Evolutionary conservation across 2,329 filamentous ascomycete species (phyloP), one percentile per base, ranked within the genome.

Genomic region (Aureobasidium sp.): DNA sequence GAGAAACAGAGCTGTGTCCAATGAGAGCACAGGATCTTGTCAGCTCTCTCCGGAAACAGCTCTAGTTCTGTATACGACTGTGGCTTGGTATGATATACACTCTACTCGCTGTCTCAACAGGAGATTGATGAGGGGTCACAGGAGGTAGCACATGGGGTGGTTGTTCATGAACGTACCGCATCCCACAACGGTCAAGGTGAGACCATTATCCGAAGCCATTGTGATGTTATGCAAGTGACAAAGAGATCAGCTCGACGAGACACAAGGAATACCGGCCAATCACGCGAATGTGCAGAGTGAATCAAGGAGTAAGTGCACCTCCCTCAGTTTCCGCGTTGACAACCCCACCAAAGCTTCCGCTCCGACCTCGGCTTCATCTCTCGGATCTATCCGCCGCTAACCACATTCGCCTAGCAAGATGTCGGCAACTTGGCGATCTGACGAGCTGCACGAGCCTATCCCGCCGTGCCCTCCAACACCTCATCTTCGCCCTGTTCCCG

Each of bases 121-220:
- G n/a, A n/a, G n/a, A n/a, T n/a, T n/a, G n/a, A 37, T 37, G 15
- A 37, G 34, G 20, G 12, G 34, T 15, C 15, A 15, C 6, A 15
- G 8, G 15, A 0, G 13, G 15, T 15, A 37, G 41, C 41, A 44
- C 20, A 44, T 20, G 20, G 41, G 10, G 20, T 24, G 41, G 12
- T 26, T 29, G 50, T 37, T 27, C 32, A 12, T 39, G 20, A 39
- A 59, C 32, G 37, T 82, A 89, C 89, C 90, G 75, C 89, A 94
- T 69, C 91, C 91, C 63, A 96, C 81, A 65, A 94, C 84, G 65
- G 90, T 84, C 77, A 95, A 81, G 67, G 89, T 93, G 66, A 92
- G 82, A 68, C 74, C 74, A 52, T 73, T 70, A 41, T 71, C 67
- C 56, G 65, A 63, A 43, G 72, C 66, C 74, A 75, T 76, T 36